Conservation (phyloP, 192 early-diverging fungal genomes). For the Coemansia sp. region DNA sequence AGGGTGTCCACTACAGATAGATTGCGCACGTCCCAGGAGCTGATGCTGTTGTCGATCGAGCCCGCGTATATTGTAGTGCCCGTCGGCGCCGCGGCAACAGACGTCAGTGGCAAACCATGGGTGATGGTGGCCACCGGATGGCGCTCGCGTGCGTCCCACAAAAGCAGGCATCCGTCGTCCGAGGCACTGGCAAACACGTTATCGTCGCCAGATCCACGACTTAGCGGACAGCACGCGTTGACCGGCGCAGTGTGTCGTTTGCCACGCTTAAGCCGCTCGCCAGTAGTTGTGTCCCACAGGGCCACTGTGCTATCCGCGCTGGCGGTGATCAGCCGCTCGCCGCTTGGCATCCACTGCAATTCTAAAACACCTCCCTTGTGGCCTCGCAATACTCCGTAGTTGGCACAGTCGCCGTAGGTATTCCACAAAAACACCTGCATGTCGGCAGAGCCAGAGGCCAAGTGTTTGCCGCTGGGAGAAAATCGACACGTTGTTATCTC, state of each 20-base stretch:
- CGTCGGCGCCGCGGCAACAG: slow-evolving; percentile 70
- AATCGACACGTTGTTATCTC: slow-evolving; percentile 86
- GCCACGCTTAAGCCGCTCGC: slow-evolving; percentile 77
- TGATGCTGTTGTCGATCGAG: slow-evolving; percentile 89
- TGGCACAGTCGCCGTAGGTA: slow-evolving; percentile 85
- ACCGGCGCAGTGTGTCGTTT: slow-evolving; percentile 81
- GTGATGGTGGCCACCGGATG: slow-evolving; percentile 61
- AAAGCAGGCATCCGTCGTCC: slow-evolving; percentile 79
- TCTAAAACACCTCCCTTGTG: slow-evolving; percentile 85
- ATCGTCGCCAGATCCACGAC: slow-evolving; percentile 63
- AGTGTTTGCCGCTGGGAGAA: slow-evolving; percentile 75
- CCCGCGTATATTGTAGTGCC: slow-evolving; percentile 81
- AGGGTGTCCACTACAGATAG: slow-evolving; percentile 64
- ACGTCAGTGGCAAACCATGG: slow-evolving; percentile 71
- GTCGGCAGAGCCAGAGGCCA: slow-evolving; percentile 85
- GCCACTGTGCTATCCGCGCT: slow-evolving; percentile 79
- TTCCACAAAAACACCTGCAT: slow-evolving; percentile 91
- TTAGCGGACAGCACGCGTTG: slow-evolving; percentile 74
- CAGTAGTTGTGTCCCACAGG: slow-evolving; percentile 83
- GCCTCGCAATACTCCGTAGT: slow-evolving; percentile 85
- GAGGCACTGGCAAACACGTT: slow-evolving; percentile 73
- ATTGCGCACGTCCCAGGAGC: slow-evolving; percentile 88
- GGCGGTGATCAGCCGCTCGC: slow-evolving; percentile 75
- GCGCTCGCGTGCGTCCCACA: slow-evolving; percentile 75
- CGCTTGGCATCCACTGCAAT: slow-evolving; percentile 87